Percentiles rank a stretch among this genome's conserved stretches.
Conservation (phyloP, 345 rosid genomes). For the Abelmoschus esculentus region DNA sequence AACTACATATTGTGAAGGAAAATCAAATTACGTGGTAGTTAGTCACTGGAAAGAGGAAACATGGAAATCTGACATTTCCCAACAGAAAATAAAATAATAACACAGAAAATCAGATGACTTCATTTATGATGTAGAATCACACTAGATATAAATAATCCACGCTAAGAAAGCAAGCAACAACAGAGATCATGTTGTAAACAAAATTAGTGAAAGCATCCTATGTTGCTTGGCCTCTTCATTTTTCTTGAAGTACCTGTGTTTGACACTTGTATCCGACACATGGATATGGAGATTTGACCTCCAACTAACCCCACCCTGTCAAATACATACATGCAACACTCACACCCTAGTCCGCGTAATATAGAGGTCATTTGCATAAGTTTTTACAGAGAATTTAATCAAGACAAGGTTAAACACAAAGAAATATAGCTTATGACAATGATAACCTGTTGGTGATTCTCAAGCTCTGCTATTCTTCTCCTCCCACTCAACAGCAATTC, state of each 20-base stretch:
- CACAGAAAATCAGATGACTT: background rate
- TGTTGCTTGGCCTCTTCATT: too few relatives aligned
- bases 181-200: background rate
- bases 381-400: conserved; percentile 2
- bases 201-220: background rate
- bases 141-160: background rate
- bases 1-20: background rate
- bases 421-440: background rate
- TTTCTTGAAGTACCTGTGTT: too few relatives aligned
- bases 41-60: background rate
- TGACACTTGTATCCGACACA: too few relatives aligned
- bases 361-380: background rate
- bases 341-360: too few relatives aligned
- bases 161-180: background rate
- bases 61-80: background rate
- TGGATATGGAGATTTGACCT: too few relatives aligned
- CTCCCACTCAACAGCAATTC: conserved; percentile 69
- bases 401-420: background rate
- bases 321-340: too few relatives aligned
- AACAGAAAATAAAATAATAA: background rate
- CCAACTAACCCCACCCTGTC: too few relatives aligned
- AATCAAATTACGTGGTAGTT: background rate
- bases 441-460: conserved; percentile 72
- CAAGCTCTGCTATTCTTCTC: conserved; percentile 70
- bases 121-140: background rate